Percentiles rank a stretch among this genome's conserved stretches.
Conservation (phyloP, 2,329 filamentous ascomycete species). For the Diaporthe australafricana region DNA sequence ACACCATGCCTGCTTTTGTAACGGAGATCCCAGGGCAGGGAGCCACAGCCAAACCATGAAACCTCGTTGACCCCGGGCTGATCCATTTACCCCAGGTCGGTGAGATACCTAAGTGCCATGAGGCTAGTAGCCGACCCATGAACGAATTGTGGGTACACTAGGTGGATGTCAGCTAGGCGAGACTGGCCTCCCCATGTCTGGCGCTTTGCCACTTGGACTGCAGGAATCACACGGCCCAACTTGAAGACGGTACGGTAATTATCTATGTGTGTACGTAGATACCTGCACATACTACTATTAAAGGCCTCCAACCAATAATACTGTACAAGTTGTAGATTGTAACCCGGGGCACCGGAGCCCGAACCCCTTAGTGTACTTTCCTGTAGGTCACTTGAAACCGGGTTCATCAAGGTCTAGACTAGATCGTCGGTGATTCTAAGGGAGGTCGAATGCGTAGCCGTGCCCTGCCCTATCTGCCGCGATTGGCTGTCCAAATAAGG, state of each 20-base stretch:
- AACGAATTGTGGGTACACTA: not conserved
- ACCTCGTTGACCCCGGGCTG: constrained; percentile 5
- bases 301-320: not conserved
- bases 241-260: not conserved
- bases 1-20: constrained; percentile 16
- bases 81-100: constrained; percentile 11
- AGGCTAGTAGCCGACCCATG: not conserved
- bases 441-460: not conserved
- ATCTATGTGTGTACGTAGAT: no score
- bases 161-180: not conserved
- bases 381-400: constrained; percentile 13
- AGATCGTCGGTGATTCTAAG: not conserved
- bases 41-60: not conserved
- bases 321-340: not conserved
- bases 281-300: not conserved
- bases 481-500: not conserved
- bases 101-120: not conserved
- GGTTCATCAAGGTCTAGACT: not conserved
- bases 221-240: not conserved
- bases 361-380: not conserved
- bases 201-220: not conserved
- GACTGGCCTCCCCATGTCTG: not conserved
- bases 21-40: not conserved
- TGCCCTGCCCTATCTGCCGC: not conserved
- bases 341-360: not conserved